phyloP scores from a whole-genome alignment of 768 basidiomycete species.

The Panaeolus papilionaceus region DNA sequence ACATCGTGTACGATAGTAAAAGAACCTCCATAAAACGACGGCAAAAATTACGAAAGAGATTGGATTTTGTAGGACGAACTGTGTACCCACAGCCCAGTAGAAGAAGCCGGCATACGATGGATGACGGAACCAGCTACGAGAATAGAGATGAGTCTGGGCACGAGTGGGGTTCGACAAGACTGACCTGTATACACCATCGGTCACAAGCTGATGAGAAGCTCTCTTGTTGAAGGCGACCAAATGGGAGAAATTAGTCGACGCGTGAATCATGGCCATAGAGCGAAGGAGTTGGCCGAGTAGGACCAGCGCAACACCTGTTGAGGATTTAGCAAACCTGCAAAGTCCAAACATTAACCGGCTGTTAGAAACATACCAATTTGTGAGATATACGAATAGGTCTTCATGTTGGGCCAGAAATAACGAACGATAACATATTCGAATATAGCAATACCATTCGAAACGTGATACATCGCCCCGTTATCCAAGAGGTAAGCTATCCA shows the following conservation, averaged over 20 bases:
- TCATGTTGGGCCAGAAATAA: constrained; percentile 70
- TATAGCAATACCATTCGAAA: constrained; percentile 81
- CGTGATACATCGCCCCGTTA: constrained; percentile 85
- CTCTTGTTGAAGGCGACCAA: constrained; percentile 78
- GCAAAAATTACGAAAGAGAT: constrained; percentile 71
- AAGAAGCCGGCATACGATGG: constrained; percentile 98
- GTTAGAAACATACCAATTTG: constrained; percentile 49
- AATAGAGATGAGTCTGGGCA: constrained; percentile 4
- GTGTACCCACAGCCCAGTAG: constrained; percentile 97
- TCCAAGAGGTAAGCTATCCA: constrained; percentile 88
- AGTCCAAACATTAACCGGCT: not conserved
- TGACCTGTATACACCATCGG: constrained; percentile 88
- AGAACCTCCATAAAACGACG: constrained; percentile 84
- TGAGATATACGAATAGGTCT: constrained; percentile 64
- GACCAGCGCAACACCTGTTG: constrained; percentile 68
- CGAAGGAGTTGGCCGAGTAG: constrained; percentile 78
- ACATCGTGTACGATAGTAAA: constrained; percentile 82
- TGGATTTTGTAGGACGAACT: constrained; percentile 89
- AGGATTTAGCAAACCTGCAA: not conserved
- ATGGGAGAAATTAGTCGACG: constrained; percentile 93
- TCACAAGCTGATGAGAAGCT: constrained; percentile 80
- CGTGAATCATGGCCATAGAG: constrained; percentile 96
- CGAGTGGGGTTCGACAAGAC: constrained; percentile 31
- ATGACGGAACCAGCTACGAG: constrained; percentile 80
- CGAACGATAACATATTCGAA: constrained; percentile 78